Base-by-base conservation (phyloP, 1,284 basidiomycete species). In the Apiotrichum sp. region DNA sequence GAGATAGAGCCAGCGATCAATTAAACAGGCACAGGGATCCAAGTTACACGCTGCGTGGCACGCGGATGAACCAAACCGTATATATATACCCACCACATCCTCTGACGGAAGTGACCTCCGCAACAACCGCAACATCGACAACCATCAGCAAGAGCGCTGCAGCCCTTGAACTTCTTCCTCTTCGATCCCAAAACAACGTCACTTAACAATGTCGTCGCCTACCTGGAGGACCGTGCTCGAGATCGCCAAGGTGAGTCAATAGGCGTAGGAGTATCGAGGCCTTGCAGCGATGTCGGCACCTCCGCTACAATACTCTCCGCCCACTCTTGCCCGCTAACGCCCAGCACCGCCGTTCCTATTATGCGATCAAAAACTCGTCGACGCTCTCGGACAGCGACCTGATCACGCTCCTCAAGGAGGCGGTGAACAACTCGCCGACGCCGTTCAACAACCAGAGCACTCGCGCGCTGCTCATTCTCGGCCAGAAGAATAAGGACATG, bases 381-480 rank as follows among this genome's bases (percentile, higher is more conserved):
- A 63, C 77, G 29, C 62, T 80, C 45, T 56, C 72, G 33, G 65
- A 78, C 51, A 66, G 66, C 5, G 65, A 75, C 49, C 63, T 80
- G 55, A 61, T 70, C n/a, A 68, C 69, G 34, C 61, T 80, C 50
- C 71, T 80, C 54, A 62, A 77, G 61, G 62, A 70, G 43, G 65
- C 68, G 42, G 67, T 80, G 54, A 75, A 75, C 61, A 67, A 77
- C 64, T 66, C 75, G 9, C 79, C 79, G 4, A 71, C 66, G 14
- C 60, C 67, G 13, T 75, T 71, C 74, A 79, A 81, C 72, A 76
- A 73, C 39, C 78, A 79, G 62, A 71, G 74, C 13, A 70, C 73
- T 3, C 71, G 79, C 8, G 74, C 74, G 0, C 66, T 80, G 32
- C 61, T 80, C 16, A 64, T 79, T 4, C 69, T 77, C 36, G 77